phyloP scores from a whole-genome alignment of 441 rosid species.

The Brassica balearica region DNA sequence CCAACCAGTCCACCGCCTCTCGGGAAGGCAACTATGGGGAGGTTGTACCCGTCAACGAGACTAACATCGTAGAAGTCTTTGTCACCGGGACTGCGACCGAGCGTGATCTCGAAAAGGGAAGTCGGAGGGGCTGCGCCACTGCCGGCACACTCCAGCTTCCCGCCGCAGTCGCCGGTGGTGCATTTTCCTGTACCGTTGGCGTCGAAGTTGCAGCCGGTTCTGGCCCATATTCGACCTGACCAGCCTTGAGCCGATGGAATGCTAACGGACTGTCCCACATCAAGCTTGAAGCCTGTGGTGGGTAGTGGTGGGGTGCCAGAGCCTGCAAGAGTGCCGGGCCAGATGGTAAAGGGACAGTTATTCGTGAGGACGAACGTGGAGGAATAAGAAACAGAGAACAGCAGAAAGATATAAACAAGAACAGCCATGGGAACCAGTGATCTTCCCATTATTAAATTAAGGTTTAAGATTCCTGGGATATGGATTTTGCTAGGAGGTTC shows the following conservation, averaged over 20 bases:
- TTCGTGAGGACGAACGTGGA: constrained; percentile 58
- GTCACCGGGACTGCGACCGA: constrained; percentile 50
- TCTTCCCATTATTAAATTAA: constrained; percentile 23
- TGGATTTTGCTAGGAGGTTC: constrained; percentile 41
- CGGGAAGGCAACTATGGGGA: constrained; percentile 67
- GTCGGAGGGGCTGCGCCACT: constrained; percentile 60
- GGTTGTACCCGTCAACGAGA: constrained; percentile 73
- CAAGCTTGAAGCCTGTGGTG: constrained; percentile 62
- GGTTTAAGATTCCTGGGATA: constrained; percentile 13
- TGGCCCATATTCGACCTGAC: constrained; percentile 82
- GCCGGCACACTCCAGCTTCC: constrained; percentile 65
- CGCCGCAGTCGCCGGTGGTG: constrained; percentile 67
- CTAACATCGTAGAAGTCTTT: constrained; percentile 68
- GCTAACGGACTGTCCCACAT: constrained; percentile 54
- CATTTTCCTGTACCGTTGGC: constrained; percentile 64
- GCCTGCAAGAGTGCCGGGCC: constrained; percentile 73
- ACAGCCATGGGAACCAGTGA: constrained; percentile 33
- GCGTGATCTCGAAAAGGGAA: constrained; percentile 71
- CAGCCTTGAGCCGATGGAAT: constrained; percentile 61
- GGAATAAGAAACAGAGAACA: constrained; percentile 48
- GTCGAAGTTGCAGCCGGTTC: constrained; percentile 71
- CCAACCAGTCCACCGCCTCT: constrained; percentile 52
- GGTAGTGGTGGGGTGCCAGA: constrained; percentile 65
- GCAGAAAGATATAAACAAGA: constrained; percentile 42
- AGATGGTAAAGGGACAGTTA: constrained; percentile 63